These are phyloP conservation scores for Raphidocelis subcapitata DNA, from an alignment of 139 green algal species.

Conservation along the genomic window DNA sequence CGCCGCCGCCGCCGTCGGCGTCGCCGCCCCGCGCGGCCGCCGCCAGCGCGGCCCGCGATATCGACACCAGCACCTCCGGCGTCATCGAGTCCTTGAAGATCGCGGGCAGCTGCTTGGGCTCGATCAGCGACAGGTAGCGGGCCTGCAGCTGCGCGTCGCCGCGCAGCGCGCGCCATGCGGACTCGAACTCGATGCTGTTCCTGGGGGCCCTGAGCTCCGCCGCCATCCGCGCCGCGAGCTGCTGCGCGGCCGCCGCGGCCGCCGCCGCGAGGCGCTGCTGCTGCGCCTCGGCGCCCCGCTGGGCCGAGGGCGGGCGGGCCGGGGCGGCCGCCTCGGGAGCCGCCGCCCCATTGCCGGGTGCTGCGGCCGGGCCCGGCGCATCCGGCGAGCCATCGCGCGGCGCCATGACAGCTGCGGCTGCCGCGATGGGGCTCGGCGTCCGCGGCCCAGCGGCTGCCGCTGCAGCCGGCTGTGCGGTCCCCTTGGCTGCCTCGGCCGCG, in stretches of 20 bases:
- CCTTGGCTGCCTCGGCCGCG: neutral
- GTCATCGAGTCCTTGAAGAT: conserved; percentile 68
- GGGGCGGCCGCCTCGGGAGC: neutral
- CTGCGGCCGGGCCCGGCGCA: neutral
- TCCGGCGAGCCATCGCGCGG: neutral
- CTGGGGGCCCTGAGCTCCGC: conserved; percentile 16
- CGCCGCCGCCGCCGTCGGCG: neutral
- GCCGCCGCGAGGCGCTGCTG: conserved; percentile 17
- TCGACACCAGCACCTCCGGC: conserved; percentile 4
- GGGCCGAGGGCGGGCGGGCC: neutral
- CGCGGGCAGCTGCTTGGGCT: conserved; percentile 43
- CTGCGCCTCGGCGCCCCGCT: neutral
- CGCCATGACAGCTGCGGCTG: neutral
- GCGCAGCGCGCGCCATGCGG: conserved; percentile 53
- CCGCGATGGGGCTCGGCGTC: neutral
- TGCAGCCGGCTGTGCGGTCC: neutral
- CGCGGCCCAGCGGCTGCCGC: neutral
- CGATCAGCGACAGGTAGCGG: conserved; percentile 50
- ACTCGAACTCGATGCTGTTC: conserved; percentile 69
- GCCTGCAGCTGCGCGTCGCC: conserved; percentile 36
- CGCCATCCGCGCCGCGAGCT: conserved; percentile 13
- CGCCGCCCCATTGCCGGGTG: neutral
- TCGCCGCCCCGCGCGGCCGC: neutral
- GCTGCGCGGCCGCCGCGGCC: conserved; percentile 13
- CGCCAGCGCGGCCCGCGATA: conserved; percentile 13